Percentiles rank a stretch among this genome's conserved stretches.
Evolutionary conservation across 2,329 filamentous ascomycete genomes (phyloP).

Genomic region (Colletotrichum eleusines): DNA sequence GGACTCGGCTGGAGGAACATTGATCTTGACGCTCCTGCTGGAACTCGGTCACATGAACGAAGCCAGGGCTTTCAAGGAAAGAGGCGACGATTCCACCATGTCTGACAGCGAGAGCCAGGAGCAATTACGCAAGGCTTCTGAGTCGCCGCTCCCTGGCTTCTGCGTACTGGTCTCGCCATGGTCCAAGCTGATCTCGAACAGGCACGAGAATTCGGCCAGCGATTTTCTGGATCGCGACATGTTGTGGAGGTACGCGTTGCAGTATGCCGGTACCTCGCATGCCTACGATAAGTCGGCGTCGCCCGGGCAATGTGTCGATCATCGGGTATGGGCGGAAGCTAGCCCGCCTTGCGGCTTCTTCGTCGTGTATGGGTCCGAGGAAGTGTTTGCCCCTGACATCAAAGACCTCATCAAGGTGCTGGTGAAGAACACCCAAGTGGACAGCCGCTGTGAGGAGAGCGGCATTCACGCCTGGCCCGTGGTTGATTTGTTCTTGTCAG

Average conservation of each 20-base stretch:
- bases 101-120: slow-evolving; percentile 31
- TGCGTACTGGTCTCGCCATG: slow-evolving; percentile 85
- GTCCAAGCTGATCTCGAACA: slow-evolving; percentile 77
- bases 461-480: slow-evolving; percentile 89
- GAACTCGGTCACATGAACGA: slow-evolving; percentile 66
- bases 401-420: slow-evolving; percentile 69
- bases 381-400: slow-evolving; percentile 81
- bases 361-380: slow-evolving; percentile 80
- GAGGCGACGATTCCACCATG: slow-evolving; percentile 31
- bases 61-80: slow-evolving; percentile 34
- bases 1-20: slow-evolving; percentile 82
- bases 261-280: slow-evolving; percentile 70
- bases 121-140: slow-evolving; percentile 30
- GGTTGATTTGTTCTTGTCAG: slow-evolving; percentile 69
- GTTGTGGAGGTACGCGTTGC: slow-evolving; percentile 76
- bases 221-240: slow-evolving; percentile 79
- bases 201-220: slow-evolving; percentile 76
- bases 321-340: slow-evolving; percentile 74
- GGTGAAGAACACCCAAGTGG: slow-evolving; percentile 65
- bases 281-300: slow-evolving; percentile 61
- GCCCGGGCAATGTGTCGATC: slow-evolving; percentile 77
- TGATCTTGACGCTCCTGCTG: slow-evolving; percentile 79
- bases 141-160: slow-evolving; percentile 57
- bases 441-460: slow-evolving; percentile 70
- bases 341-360: slow-evolving; percentile 76